Evolutionary conservation across 1,284 basidiomycete species (phyloP), one percentile per base, ranked within the genome.

Genomic region (Pseudomicrostroma phylloplanum): DNA sequence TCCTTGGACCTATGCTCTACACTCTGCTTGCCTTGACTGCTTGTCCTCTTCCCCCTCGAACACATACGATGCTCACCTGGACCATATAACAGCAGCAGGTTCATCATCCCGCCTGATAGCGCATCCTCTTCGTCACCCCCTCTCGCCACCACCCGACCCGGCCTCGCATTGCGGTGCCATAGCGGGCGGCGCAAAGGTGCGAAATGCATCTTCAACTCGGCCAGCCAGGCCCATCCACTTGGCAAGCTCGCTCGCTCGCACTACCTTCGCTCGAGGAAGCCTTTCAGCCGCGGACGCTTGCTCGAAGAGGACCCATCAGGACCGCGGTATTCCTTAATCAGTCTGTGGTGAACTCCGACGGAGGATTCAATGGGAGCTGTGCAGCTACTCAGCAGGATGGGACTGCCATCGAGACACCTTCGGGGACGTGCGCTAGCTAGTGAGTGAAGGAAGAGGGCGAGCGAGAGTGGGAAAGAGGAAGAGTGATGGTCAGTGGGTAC

Each of bases 301-400:
- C 30, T 36, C 30, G 30, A 9, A 36, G 30, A 9, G 21, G 43
- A 17, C 15, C 43, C 21, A 23, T 25, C 6, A 21, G 21, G 21
- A 54, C 51, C 8, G 21, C 51, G 4, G 51, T 54, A 7, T 54
- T 19, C 51, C 6, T 54, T 2, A 19, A 54, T 2, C 21, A 13
- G 21, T 19, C 21, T 2, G 51, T 54, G 8, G 26, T 54, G 7
- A 54, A 25, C 51, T 15, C 15, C 7, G 13, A 25, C 6, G 51
- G 51, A 19, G n/a, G 21, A 7, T 54, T 54, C 51, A 54, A 54
- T 54, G 51, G 51, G 7, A 23, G 21, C 21, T 54, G 51, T 25
- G 51, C 51, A 15, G 15, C 51, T 15, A 54, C 51, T 8, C 21
- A 21, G 25, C 51, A 54, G 21, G 13, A 21, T 17, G 26, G 21